Percentiles rank a stretch among this genome's conserved stretches.
Evolutionary conservation across 2,329 filamentous ascomycete species (phyloP).

Genomic region (Eutypa lata): DNA sequence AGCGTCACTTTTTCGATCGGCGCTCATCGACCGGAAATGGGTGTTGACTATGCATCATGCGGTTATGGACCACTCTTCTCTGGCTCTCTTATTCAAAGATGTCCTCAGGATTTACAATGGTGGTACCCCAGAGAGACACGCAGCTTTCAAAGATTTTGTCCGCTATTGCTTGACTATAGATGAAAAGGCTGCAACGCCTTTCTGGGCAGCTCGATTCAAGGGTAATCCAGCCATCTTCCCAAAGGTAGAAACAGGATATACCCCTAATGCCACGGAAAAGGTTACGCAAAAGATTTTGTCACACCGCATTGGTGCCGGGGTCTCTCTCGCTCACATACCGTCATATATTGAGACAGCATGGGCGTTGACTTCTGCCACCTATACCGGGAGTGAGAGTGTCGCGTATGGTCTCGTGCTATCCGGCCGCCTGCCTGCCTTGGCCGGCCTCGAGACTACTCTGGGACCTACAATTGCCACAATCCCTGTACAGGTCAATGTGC

Average conservation of each 20-base stretch:
- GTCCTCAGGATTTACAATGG: conserved; percentile 5
- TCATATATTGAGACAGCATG: conserved; percentile 12
- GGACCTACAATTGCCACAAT: conserved; percentile 10
- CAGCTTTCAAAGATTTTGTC: conserved; percentile 10
- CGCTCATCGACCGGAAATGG: conserved; percentile 6
- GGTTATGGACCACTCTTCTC: conserved; percentile 4
- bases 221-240: conserved; percentile 10
- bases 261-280: conserved; percentile 1
- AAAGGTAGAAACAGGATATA: neutral
- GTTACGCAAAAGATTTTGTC: conserved; percentile 1
- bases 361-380: conserved; percentile 11
- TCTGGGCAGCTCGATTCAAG: conserved; percentile 11
- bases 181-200: conserved; percentile 5
- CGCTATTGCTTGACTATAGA: conserved; percentile 2
- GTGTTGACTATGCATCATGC: conserved; percentile 10
- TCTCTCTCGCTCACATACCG: conserved; percentile 5
- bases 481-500: conserved; percentile 9
- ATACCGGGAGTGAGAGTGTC: conserved; percentile 7
- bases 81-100: conserved; percentile 4
- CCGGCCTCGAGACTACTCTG: conserved; percentile 2
- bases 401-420: conserved; percentile 12
- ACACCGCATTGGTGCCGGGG: neutral
- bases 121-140: neutral
- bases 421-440: conserved; percentile 3
- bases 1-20: conserved; percentile 1